Conservation (phyloP, 2,329 filamentous ascomycete genomes). For the Acarospora socialis region DNA sequence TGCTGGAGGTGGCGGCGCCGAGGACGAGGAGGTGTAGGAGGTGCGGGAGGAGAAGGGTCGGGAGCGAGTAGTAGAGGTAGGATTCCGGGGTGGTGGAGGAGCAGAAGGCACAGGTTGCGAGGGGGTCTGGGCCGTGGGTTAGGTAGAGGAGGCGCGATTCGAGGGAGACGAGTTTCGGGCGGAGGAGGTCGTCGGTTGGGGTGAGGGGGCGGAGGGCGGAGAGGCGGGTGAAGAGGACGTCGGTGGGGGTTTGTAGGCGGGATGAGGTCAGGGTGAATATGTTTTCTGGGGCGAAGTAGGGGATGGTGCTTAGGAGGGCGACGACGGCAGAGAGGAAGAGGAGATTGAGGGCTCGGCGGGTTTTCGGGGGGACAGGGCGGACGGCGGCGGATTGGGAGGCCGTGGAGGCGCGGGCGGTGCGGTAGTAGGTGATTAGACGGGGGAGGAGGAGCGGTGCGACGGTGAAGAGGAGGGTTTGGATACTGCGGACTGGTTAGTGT, state of each 20-base stretch:
- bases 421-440: slow-evolving; percentile 25
- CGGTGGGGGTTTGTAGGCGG: slow-evolving; percentile 70
- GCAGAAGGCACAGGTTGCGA: slow-evolving; percentile 75
- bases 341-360: slow-evolving; percentile 30
- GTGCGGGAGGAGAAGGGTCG: slow-evolving; percentile 61
- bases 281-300: slow-evolving; percentile 60
- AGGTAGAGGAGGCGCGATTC: slow-evolving; percentile 70
- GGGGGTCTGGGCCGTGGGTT: slow-evolving; percentile 59
- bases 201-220: slow-evolving; percentile 31
- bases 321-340: slow-evolving; percentile 38
- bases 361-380: slow-evolving; percentile 22
- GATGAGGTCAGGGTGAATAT: slow-evolving; percentile 65
- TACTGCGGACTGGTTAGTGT: slow-evolving; percentile 16
- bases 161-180: slow-evolving; percentile 52
- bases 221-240: slow-evolving; percentile 71
- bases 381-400: slow-evolving; percentile 20
- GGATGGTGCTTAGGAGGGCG: slow-evolving; percentile 49
- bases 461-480: slow-evolving; percentile 30
- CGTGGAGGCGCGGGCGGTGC: slow-evolving; percentile 22
- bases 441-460: slow-evolving; percentile 29
- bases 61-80: slow-evolving; percentile 71
- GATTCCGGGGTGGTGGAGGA: slow-evolving; percentile 49
- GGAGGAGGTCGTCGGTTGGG: slow-evolving; percentile 47
- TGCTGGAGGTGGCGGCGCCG: slow-evolving; percentile 56
- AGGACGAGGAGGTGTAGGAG: slow-evolving; percentile 60